These are phyloP conservation scores for Fusarium caatingaense DNA, from an alignment of 2,329 filamentous ascomycete species.

Conservation along the genomic window DNA sequence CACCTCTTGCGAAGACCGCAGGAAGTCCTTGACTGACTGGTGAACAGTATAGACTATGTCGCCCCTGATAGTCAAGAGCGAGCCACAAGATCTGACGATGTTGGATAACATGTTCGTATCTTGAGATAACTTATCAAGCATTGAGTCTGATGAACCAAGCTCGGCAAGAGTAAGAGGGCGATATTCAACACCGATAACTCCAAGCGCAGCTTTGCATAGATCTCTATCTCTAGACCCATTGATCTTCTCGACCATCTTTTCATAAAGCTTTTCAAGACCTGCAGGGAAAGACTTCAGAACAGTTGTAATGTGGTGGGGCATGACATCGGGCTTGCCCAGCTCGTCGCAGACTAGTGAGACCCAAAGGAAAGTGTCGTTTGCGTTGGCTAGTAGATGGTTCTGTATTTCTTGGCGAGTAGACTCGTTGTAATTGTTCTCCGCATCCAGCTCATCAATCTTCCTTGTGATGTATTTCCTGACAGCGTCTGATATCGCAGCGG, in stretches of 20 bases:
- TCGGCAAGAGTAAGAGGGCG: not conserved
- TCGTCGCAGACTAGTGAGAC: constrained; percentile 30
- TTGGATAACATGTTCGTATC: not conserved
- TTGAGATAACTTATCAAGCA: not conserved
- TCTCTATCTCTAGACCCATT: not conserved
- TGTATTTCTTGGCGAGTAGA: constrained; percentile 45
- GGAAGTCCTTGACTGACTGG: not conserved
- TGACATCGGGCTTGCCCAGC: not conserved
- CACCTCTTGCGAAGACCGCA: not conserved
- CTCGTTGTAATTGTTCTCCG: not conserved
- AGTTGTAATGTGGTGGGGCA: not conserved
- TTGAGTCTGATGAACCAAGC: not conserved
- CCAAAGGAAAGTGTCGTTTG: constrained; percentile 49
- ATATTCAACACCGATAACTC: not conserved
- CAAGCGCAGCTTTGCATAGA: not conserved
- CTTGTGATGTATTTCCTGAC: not conserved
- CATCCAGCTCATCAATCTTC: not conserved
- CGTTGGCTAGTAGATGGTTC: not conserved
- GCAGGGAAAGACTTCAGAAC: not conserved
- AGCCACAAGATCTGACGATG: not conserved
- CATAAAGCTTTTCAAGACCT: not conserved
- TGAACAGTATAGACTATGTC: not conserved
- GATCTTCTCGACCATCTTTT: not conserved
- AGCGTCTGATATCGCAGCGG: not conserved
- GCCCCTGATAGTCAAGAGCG: not conserved